A percentile compares a stretch with the other conserved stretches of the same genome.
Conservation (phyloP, 2,329 filamentous ascomycete genomes). For the Phaeoacremonium minimum region DNA sequence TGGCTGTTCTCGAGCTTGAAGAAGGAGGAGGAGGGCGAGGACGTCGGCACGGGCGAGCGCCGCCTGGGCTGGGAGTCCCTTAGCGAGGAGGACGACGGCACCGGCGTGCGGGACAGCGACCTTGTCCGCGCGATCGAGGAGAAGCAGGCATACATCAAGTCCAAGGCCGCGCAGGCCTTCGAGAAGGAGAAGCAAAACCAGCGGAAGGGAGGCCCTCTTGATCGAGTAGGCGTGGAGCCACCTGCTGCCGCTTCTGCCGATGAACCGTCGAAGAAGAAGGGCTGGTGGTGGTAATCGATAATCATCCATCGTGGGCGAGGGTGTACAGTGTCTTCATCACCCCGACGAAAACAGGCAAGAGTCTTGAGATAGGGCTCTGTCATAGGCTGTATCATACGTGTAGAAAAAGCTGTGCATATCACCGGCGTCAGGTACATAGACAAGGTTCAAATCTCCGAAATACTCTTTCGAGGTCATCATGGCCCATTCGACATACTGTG, state of each 20-base stretch:
- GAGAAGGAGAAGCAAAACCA: constrained; percentile 48
- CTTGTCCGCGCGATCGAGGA: constrained; percentile 24
- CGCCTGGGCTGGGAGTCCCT: constrained; percentile 25
- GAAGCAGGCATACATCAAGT: constrained; percentile 22
- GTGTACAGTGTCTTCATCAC: no score
- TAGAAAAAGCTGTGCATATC: no score
- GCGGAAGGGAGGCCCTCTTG: constrained; percentile 43
- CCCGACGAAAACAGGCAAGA: no score
- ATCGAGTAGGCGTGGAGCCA: constrained; percentile 39
- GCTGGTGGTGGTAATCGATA: constrained; percentile 44
- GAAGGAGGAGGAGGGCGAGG: constrained; percentile 26
- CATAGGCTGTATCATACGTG: no score
- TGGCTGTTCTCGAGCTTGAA: constrained; percentile 35
- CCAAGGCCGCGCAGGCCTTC: constrained; percentile 38
- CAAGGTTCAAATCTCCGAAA: no score
- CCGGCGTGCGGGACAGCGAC: constrained; percentile 20
- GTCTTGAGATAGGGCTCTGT: no score
- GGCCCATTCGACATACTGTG: no score
- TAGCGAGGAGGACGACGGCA: constrained; percentile 23
- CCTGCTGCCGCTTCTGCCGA: constrained; percentile 14
- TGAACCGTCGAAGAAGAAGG: constrained; percentile 35
- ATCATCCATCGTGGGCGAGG: no score
- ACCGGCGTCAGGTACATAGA: no score
- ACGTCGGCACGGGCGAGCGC: constrained; percentile 12
- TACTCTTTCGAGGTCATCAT: no score